Evolutionary conservation across 257 asterid species (phyloP).

Genomic region (Agastache rugosa): DNA sequence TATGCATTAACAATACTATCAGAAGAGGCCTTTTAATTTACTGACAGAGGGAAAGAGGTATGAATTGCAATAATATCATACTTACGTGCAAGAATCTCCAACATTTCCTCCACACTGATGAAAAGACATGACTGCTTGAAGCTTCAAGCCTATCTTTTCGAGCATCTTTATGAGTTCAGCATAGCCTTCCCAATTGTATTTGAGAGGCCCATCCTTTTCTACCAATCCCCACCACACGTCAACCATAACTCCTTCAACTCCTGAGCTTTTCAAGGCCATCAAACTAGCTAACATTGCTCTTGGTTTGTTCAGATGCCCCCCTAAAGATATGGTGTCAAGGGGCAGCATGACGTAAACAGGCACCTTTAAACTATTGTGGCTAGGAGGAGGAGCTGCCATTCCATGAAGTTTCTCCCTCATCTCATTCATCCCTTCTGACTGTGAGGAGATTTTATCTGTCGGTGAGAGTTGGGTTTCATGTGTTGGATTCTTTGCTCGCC

Average conservation of each 20-base stretch:
- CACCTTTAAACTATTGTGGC: constrained; percentile 51
- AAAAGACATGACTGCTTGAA: constrained; percentile 92
- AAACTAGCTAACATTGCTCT: constrained; percentile 85
- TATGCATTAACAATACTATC: not conserved
- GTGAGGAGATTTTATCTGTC: constrained; percentile 35
- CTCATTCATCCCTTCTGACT: constrained; percentile 46
- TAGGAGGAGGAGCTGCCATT: constrained; percentile 41
- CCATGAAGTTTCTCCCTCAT: constrained; percentile 59
- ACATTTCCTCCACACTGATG: constrained; percentile 97
- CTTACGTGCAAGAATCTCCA: constrained; percentile 92
- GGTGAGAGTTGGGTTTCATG: constrained; percentile 45
- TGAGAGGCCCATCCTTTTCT: constrained; percentile 86
- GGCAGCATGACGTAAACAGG: constrained; percentile 96
- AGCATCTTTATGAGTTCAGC: constrained; percentile 80
- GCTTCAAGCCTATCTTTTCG: constrained; percentile 72
- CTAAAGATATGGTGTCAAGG: constrained; percentile 68
- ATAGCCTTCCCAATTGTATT: constrained; percentile 93
- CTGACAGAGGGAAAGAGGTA: not conserved
- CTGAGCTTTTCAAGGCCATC: constrained; percentile 86
- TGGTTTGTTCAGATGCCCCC: constrained; percentile 70
- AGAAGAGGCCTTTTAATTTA: not conserved
- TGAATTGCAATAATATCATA: not conserved
- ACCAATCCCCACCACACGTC: constrained; percentile 98
- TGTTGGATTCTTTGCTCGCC: constrained; percentile 51
- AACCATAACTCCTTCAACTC: constrained; percentile 94